Evolutionary conservation across 2,329 filamentous ascomycete genomes (phyloP), one percentile per base, ranked within the genome.

Genomic region (Penicillium psychrosexuale): DNA sequence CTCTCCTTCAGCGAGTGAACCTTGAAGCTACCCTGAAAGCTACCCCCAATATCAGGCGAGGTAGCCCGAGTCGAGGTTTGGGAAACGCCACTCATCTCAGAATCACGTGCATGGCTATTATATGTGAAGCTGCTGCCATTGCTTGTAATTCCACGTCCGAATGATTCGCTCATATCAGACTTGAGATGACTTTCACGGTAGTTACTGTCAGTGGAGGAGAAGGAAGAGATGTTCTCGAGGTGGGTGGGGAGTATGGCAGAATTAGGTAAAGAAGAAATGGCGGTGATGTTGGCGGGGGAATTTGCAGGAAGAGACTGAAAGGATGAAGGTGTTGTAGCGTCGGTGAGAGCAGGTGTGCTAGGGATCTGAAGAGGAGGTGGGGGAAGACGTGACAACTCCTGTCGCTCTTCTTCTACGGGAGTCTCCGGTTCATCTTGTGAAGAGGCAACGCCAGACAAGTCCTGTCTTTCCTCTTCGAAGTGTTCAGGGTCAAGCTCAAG

Each of bases 41-140:
- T 80, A 69, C 61, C 79, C 65, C 66, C 81, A 73, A 78, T 76
- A 62, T 96, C 91, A 1, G 91, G 91, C 0, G 91, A 96, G 1
- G 91, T 96, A 15, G 91, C 92, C 53, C 92, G 81, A 2, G 92
- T 97, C 1, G 92, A 96, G 0, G 85, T 86, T 67, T 88, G 87
- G 1, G 93, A 97, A 2, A 91, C 71, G 30, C 90, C 80, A 71
- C 90, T 96, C 45, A 84, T 83, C 66, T 92, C 90, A 0, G 91
- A 96, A 64, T 91, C 88, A 31, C 89, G 86, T 53, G 80, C 75
- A 64, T 80, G 83, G 76, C 87, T 91, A 48, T 87, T 78, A 64
- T 88, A 92, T 3, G 90, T 92, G 70, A 86, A 90, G 65, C 83
- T 88, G 57, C 89, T 93, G 51, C 88, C 90, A 19, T 86, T 85